Conservation (phyloP, 75 land plant species). For the Sequoiadendron giganteum region DNA sequence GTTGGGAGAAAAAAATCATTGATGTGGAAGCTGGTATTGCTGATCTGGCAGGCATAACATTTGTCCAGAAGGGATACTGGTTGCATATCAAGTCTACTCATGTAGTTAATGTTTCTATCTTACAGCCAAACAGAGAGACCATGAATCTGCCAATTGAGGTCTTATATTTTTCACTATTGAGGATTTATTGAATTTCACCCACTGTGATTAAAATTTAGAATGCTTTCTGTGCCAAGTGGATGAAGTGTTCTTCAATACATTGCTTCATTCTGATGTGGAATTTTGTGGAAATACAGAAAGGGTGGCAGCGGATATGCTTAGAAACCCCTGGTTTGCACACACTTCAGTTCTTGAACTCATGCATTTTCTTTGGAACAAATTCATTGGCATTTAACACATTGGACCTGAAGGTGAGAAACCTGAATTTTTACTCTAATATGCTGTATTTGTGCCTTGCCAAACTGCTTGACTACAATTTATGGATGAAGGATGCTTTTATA, state of each 20-base stretch:
- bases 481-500: not conserved
- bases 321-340: constrained; percentile 72
- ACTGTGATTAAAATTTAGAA: constrained; percentile 2
- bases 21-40: constrained; percentile 65
- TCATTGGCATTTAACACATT: constrained; percentile 60
- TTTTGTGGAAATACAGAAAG: constrained; percentile 57
- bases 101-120: constrained; percentile 53
- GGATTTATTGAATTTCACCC: not conserved
- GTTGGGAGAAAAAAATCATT: constrained; percentile 74
- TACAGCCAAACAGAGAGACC: constrained; percentile 38
- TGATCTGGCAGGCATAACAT: constrained; percentile 49
- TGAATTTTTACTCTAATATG: not conserved
- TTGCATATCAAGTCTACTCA: constrained; percentile 74
- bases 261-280: not conserved
- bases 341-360: constrained; percentile 70
- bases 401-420: constrained; percentile 36
- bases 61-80: constrained; percentile 86
- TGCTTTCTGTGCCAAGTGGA: too few species aligned
- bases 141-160: constrained; percentile 68
- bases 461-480: not conserved
- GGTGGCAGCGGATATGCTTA: constrained; percentile 67
- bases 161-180: not conserved
- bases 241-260: not conserved
- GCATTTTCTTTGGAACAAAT: constrained; percentile 77
- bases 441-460: not conserved